A percentile compares a stretch with the other conserved stretches of the same genome.
These are phyloP conservation scores for Durusdinium trenchii DNA, from an alignment of 73 alveolate species.

Conservation along the genomic window DNA sequence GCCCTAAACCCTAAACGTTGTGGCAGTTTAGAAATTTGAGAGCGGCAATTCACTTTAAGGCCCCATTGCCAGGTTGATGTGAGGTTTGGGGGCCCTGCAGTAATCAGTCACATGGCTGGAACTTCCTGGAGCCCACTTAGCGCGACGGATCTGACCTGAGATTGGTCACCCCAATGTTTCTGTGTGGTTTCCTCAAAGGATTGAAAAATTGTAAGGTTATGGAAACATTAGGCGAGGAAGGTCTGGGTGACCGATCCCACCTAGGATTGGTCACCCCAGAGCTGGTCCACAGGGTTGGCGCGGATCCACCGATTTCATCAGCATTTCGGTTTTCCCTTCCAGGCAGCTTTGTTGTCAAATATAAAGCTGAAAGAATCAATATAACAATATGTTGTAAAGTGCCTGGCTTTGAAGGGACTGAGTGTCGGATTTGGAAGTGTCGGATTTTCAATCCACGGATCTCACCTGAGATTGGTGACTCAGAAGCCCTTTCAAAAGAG, in stretches of 20 bases:
- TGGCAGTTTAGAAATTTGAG: not conserved
- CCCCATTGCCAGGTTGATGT: not conserved
- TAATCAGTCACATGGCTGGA: too few relatives aligned
- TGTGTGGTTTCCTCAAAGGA: too few relatives aligned
- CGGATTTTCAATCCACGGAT: not conserved
- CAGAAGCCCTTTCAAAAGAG: not conserved
- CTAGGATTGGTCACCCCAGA: not conserved
- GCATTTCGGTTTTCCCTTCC: not conserved
- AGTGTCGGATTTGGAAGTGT: not conserved
- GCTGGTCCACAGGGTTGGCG: too few relatives aligned
- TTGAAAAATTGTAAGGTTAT: not conserved
- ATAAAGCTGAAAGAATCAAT: too few relatives aligned
- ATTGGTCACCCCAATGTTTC: not conserved
- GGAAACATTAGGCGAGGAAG: too few relatives aligned
- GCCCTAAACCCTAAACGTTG: too few relatives aligned
- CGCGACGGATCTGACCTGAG: constrained; percentile 13
- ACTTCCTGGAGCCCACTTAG: too few relatives aligned
- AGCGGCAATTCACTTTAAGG: constrained; percentile 37
- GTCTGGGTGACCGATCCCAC: not conserved
- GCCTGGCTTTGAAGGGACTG: too few relatives aligned
- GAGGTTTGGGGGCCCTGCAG: not conserved
- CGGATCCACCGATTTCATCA: too few relatives aligned
- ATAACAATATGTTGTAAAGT: too few relatives aligned
- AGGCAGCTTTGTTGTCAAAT: not conserved
- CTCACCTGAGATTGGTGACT: not conserved